phyloP scores from a whole-genome alignment of 331 rosid species.

The Dryas integrifolia region DNA sequence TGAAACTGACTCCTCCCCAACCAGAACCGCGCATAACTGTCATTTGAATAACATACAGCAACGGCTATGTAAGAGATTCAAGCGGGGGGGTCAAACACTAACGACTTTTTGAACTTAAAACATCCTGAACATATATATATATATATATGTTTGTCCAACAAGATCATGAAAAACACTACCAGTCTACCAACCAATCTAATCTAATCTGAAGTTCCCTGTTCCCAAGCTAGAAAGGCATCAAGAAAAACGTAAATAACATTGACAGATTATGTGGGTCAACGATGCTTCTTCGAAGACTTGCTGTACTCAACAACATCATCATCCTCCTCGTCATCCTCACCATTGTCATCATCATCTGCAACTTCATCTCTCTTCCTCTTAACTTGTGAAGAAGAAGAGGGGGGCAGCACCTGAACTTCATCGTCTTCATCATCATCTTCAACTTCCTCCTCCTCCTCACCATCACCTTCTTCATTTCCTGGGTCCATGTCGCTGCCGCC shows the following conservation, averaged over 20 bases:
- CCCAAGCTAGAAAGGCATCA: constrained; percentile 45
- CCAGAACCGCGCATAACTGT: constrained; percentile 56
- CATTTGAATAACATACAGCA: constrained; percentile 56
- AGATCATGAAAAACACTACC: constrained; percentile 51
- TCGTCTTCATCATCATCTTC: constrained; percentile 39
- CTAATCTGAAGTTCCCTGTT: constrained; percentile 50
- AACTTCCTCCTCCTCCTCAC: constrained; percentile 44
- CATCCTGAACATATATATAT: constrained; percentile 37
- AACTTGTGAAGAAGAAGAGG: constrained; percentile 40
- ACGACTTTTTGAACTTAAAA: constrained; percentile 53
- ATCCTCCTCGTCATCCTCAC: constrained; percentile 34
- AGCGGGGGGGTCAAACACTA: constrained; percentile 42
- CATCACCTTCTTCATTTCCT: constrained; percentile 50
- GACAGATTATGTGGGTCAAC: constrained; percentile 28
- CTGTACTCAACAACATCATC: constrained; percentile 50
- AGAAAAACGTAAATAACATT: constrained; percentile 28
- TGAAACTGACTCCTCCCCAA: constrained; percentile 35
- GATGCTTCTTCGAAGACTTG: constrained; percentile 74
- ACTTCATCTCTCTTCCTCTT: constrained; percentile 80
- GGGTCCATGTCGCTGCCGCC: constrained; percentile 46
- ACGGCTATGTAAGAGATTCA: constrained; percentile 61
- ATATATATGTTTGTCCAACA: constrained; percentile 43
- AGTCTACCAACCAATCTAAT: constrained; percentile 46
- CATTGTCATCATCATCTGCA: constrained; percentile 34
- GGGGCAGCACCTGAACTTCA: constrained; percentile 58